These are phyloP conservation scores for Globisporangium ultimum DNA, from an alignment of 352 stramenopile species.

Conservation along the genomic window DNA sequence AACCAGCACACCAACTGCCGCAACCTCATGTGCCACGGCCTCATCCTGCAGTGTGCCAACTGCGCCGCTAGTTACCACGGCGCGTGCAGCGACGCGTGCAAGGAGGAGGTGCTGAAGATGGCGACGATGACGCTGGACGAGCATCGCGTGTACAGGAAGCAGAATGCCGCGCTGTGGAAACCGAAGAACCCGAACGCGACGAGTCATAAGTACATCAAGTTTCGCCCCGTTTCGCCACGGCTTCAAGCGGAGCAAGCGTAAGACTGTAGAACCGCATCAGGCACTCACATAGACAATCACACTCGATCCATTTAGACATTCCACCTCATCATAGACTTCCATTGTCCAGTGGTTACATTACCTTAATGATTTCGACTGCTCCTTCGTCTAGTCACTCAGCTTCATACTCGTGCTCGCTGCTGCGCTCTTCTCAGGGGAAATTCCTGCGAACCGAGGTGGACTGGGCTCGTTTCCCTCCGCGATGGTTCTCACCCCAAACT, in stretches of 20 bases:
- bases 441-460: too few species aligned
- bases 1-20: constrained; percentile 42
- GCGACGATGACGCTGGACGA: constrained; percentile 38
- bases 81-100: constrained; percentile 39
- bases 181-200: constrained; percentile 47
- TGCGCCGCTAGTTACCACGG: constrained; percentile 30
- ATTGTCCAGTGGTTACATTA: too few species aligned
- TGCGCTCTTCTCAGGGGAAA: too few species aligned
- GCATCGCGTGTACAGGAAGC: constrained; percentile 56
- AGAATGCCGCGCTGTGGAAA: constrained; percentile 49
- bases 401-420: too few species aligned
- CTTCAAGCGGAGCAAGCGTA: neutral
- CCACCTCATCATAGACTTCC: constrained; percentile 13
- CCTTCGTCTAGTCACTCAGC: too few species aligned
- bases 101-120: constrained; percentile 56
- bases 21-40: constrained; percentile 41
- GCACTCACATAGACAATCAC: too few species aligned
- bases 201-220: constrained; percentile 8
- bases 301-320: too few species aligned
- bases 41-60: constrained; percentile 50
- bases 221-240: neutral
- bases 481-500: too few species aligned
- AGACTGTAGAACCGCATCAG: too few species aligned
- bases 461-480: too few species aligned
- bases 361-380: too few species aligned